Base-by-base conservation (phyloP, 2,329 filamentous ascomycete genomes). In the Aspergillus floridensis region DNA sequence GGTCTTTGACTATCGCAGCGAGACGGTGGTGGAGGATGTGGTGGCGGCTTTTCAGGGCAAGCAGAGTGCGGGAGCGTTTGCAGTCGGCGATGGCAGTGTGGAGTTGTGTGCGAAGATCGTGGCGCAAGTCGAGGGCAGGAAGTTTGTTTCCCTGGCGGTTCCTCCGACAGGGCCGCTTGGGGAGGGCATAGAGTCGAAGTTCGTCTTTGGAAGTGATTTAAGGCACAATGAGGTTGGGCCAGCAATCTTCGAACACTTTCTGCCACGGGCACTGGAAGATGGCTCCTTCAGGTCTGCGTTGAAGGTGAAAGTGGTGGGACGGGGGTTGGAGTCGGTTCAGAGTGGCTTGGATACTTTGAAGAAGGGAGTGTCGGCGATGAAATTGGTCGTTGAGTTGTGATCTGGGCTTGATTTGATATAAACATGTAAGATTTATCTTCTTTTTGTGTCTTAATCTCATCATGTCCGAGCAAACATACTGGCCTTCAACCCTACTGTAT, bases 1-100 rank as follows among this genome's bases (percentile, higher is more conserved):
- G 1, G 77, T 76, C 0, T 80, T 80, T 47, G 81, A 83, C 63
- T 82, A 82, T 64, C 71, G 71, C 11, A 62, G 51, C 10, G 16
- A 46, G 1, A 64, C 56, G 3, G 55, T 68, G 2, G 38, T 65
- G 2, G 53, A 65, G 0, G 61, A 69, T 1, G 41, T 70, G 19
- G 54, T 63, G 1, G 35, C 46, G 0, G 60, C 59, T 5, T 52
- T 67, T 16, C 54, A 64, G 10, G 63, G 52, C 2, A 64, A 58
- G 57, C 24, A 6, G 3, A 19, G 41, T 10, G 57, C 52, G 1
- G 62, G 62, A 1, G 59, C 59, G 4, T 35, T 62, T 8, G 49
- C 54, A 1, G 57, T 60, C 32, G 58, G 58, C 4, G 38, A 32
- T 4, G 48, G 21, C 11, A 35, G 47, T 0, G 51, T 48, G 4